These are phyloP conservation scores for Trichoderma atroviride DNA, from an alignment of 2,329 filamentous ascomycete species.

Conservation along the genomic window DNA sequence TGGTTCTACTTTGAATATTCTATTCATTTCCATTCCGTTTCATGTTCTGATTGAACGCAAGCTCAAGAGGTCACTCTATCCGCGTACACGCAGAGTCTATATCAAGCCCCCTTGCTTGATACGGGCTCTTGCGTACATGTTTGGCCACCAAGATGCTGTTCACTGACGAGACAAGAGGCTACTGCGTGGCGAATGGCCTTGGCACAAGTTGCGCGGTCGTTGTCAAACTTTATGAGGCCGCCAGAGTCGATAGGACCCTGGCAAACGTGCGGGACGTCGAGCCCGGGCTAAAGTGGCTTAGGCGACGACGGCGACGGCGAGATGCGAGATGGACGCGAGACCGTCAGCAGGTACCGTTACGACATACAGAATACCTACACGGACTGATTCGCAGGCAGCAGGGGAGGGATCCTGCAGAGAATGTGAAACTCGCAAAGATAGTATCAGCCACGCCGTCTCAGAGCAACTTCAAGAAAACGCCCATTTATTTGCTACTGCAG, in stretches of 20 bases:
- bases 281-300: constrained; percentile 8
- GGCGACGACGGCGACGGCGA: constrained; percentile 12
- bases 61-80: not conserved
- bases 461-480: not conserved
- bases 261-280: not conserved
- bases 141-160: not conserved
- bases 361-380: constrained; percentile 24
- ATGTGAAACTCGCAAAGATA: not conserved
- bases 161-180: not conserved
- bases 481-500: not conserved
- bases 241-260: not conserved
- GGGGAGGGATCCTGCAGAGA: not conserved
- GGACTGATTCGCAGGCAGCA: constrained; percentile 33
- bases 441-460: not conserved
- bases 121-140: not conserved
- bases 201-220: not conserved
- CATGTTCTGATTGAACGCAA: not conserved
- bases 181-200: not conserved
- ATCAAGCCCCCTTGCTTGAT: constrained; percentile 5
- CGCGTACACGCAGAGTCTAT: not conserved
- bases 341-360: constrained; percentile 12
- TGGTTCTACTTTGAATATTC: not conserved
- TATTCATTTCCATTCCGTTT: not conserved
- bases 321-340: constrained; percentile 21
- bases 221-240: not conserved